A percentile compares a stretch with the other conserved stretches of the same genome.
phyloP scores from a whole-genome alignment of 2,329 filamentous ascomycete species.

The Pseudocercospora crystallina region DNA sequence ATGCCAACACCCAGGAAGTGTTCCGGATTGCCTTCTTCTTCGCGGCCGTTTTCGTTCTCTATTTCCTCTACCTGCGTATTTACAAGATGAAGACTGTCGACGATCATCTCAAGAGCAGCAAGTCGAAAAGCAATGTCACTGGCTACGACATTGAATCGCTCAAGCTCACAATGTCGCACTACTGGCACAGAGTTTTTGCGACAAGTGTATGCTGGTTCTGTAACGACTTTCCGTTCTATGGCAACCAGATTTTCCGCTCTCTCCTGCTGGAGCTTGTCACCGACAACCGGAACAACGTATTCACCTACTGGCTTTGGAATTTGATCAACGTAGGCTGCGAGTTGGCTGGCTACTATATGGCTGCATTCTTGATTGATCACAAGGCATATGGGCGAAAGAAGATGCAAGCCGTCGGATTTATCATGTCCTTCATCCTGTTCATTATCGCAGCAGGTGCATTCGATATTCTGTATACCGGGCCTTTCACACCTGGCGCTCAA shows the following conservation, averaged over 20 bases:
- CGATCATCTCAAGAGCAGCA: conserved; percentile 75
- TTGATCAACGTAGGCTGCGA: conserved; percentile 83
- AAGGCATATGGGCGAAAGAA: conserved; percentile 90
- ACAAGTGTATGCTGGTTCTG: conserved; percentile 10
- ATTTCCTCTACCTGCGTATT: conserved; percentile 89
- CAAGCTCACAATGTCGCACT: conserved; percentile 4
- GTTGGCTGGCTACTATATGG: conserved; percentile 79
- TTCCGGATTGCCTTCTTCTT: conserved; percentile 88
- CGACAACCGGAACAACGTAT: conserved; percentile 58
- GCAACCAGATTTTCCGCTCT: conserved; percentile 91
- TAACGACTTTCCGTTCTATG: conserved; percentile 76
- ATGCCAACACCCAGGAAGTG: conserved; percentile 76
- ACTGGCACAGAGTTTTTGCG: conserved; percentile 5
- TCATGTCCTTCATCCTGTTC: conserved; percentile 89
- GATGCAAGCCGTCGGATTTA: conserved; percentile 91
- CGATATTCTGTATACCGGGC: conserved; percentile 52
- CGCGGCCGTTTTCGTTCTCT: conserved; percentile 81
- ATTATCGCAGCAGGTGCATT: conserved; percentile 83
- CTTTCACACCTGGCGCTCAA: conserved; percentile 66
- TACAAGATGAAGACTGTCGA: conserved; percentile 86
- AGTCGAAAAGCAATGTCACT: conserved; percentile 66
- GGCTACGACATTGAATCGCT: conserved; percentile 12
- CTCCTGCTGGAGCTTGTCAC: conserved; percentile 83
- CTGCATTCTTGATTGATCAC: conserved; percentile 83
- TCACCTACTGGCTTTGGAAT: conserved; percentile 82